Evolutionary conservation across 305 asterid species (phyloP).

Genomic region (Fraxinus baroniana): DNA sequence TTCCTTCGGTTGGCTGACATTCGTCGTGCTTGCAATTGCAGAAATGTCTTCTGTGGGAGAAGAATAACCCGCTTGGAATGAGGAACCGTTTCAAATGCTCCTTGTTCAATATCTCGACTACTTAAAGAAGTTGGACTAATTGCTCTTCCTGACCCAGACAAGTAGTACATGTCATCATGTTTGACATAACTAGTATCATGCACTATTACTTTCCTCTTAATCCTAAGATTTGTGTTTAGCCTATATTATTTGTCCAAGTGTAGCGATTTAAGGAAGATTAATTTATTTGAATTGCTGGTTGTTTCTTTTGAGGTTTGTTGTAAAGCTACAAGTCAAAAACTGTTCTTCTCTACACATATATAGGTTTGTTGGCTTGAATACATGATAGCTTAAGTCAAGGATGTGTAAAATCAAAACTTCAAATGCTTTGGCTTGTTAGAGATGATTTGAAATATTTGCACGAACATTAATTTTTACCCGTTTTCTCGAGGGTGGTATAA

Average conservation of each 20-base stretch:
- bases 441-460: not conserved
- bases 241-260: not conserved
- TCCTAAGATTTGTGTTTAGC: not conserved
- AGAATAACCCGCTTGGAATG: slow-evolving; percentile 40
- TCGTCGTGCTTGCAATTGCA: slow-evolving; percentile 28
- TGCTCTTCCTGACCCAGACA: not conserved
- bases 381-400: not conserved
- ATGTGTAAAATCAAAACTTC: not conserved
- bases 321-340: not conserved
- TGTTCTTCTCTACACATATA: not conserved
- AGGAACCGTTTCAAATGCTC: slow-evolving; percentile 13
- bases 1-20: not conserved
- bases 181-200: slow-evolving; percentile 11
- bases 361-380: not conserved
- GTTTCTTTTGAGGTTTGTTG: not conserved
- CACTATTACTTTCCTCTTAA: not conserved
- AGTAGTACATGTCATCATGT: not conserved
- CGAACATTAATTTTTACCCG: not conserved
- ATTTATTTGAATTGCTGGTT: not conserved
- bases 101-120: not conserved
- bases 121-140: not conserved
- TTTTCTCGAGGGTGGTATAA: not conserved
- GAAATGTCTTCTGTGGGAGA: slow-evolving; percentile 62
- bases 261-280: slow-evolving; percentile 13
- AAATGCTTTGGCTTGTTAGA: not conserved